A percentile compares a stretch with the other conserved stretches of the same genome.
phyloP scores from a whole-genome alignment of 2,329 filamentous ascomycete genomes.

The Stemphylium lycopersici region DNA sequence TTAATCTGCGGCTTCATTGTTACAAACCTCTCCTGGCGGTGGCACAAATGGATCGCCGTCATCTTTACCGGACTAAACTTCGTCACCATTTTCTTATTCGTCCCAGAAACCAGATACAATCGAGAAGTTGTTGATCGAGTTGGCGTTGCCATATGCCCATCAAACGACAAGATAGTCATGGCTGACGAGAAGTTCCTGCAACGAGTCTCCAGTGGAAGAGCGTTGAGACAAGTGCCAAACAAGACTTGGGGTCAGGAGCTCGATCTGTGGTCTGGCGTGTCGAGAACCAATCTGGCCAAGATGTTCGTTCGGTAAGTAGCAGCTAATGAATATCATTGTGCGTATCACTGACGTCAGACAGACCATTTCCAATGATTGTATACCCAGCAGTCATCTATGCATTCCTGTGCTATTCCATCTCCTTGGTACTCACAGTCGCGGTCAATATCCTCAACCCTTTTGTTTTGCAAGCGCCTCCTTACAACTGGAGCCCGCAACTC shows the following conservation, averaged over 20 bases:
- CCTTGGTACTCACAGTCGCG: conserved; percentile 47
- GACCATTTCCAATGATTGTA: conserved; percentile 46
- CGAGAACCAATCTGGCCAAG: conserved; percentile 40
- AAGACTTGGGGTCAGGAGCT: conserved; percentile 46
- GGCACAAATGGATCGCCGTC: conserved; percentile 47
- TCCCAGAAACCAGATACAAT: conserved; percentile 48
- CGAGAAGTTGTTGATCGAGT: conserved; percentile 20
- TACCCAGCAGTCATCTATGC: conserved; percentile 49
- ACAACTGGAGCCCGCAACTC: conserved; percentile 44
- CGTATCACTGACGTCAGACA: conserved; percentile 7
- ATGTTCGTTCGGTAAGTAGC: conserved; percentile 36
- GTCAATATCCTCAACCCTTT: conserved; percentile 51
- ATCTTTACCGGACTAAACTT: conserved; percentile 41
- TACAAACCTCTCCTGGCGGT: conserved; percentile 45
- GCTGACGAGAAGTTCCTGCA: conserved; percentile 10
- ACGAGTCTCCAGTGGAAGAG: not conserved
- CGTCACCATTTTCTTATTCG: conserved; percentile 44
- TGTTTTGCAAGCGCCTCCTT: conserved; percentile 50
- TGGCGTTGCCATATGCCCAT: conserved; percentile 3
- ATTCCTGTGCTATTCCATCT: conserved; percentile 48
- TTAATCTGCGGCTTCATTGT: conserved; percentile 50
- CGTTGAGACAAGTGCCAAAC: conserved; percentile 26
- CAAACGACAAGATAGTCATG: conserved; percentile 19
- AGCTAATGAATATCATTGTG: not conserved
- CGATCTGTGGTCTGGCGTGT: conserved; percentile 42